Evolutionary conservation across 139 green algal genomes (phyloP).

Genomic region (Chlorella sp.): DNA sequence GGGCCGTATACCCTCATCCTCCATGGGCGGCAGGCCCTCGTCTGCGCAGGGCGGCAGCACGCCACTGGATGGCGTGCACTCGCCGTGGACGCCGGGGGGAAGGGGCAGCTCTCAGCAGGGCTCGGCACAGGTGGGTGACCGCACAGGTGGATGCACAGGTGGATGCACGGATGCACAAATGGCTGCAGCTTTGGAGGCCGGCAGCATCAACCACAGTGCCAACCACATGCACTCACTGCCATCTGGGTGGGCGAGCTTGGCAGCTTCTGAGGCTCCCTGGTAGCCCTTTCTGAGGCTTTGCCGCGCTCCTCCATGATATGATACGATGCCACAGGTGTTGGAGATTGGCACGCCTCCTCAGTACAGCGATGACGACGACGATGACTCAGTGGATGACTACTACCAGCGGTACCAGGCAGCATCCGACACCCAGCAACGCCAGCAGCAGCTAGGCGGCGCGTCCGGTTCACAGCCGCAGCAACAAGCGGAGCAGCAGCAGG

Average conservation of each 20-base stretch:
- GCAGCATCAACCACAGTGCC: too few species aligned
- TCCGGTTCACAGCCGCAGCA: neutral
- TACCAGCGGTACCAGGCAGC: neutral
- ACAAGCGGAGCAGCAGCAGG: conserved; percentile 2
- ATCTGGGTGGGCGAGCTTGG: too few species aligned
- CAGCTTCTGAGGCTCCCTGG: too few species aligned
- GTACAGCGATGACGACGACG: conserved; percentile 23
- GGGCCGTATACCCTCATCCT: too few species aligned
- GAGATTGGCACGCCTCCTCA: conserved; percentile 14
- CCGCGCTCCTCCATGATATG: neutral
- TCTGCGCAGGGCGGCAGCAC: neutral
- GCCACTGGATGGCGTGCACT: neutral
- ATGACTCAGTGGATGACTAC: neutral
- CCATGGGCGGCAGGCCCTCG: neutral
- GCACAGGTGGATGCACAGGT: too few species aligned
- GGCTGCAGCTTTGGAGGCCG: too few species aligned
- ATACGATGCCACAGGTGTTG: conserved; percentile 9
- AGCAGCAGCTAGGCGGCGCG: neutral
- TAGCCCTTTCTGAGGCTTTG: too few species aligned
- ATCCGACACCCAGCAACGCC: neutral
- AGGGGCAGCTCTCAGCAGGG: too few species aligned
- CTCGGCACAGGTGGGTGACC: too few species aligned
- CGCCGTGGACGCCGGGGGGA: too few species aligned
- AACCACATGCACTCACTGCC: too few species aligned
- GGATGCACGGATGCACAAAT: too few species aligned